Evolutionary conservation across 2,329 filamentous ascomycete species (phyloP).

Genomic region (Dendryphion nanum): DNA sequence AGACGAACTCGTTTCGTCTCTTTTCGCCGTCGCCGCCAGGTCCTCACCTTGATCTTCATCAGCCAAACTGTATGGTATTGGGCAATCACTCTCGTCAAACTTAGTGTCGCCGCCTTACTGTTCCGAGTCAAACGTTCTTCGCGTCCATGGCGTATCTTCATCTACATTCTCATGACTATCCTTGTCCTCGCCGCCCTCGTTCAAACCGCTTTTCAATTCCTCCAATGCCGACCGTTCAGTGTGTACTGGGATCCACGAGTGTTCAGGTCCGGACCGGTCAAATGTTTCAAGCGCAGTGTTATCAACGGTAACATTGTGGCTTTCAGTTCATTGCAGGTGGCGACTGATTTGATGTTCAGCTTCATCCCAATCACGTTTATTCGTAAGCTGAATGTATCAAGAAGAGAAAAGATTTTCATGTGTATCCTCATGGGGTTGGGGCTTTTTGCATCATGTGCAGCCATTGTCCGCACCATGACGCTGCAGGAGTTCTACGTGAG

Average conservation of each 20-base stretch:
- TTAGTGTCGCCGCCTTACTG: conserved; percentile 22
- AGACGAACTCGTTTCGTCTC: conserved; percentile 18
- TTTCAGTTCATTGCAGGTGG: conserved; percentile 17
- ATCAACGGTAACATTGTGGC: conserved; percentile 25
- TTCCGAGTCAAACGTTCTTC: conserved; percentile 18
- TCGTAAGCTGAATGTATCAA: conserved; percentile 17
- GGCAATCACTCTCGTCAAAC: conserved; percentile 23
- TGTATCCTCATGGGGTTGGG: conserved; percentile 24
- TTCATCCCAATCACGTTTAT: conserved; percentile 27
- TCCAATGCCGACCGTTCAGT: conserved; percentile 24
- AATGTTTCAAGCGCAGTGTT: conserved; percentile 12
- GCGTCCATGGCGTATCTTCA: conserved; percentile 18
- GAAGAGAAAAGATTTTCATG: conserved; percentile 26
- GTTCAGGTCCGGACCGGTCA: conserved; percentile 6
- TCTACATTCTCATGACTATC: conserved; percentile 16
- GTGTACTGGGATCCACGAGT: conserved; percentile 24
- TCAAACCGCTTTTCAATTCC: conserved; percentile 22
- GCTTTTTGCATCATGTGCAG: conserved; percentile 18
- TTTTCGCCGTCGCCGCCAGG: conserved; percentile 9
- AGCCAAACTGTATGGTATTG: conserved; percentile 27
- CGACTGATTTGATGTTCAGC: conserved; percentile 19
- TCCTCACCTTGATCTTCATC: conserved; percentile 23
- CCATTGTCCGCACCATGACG: conserved; percentile 20
- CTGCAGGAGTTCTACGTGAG: conserved; percentile 15
- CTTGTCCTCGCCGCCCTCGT: conserved; percentile 14